Base-by-base conservation (phyloP, 2,329 filamentous ascomycete species). In the Cytospora mali region DNA sequence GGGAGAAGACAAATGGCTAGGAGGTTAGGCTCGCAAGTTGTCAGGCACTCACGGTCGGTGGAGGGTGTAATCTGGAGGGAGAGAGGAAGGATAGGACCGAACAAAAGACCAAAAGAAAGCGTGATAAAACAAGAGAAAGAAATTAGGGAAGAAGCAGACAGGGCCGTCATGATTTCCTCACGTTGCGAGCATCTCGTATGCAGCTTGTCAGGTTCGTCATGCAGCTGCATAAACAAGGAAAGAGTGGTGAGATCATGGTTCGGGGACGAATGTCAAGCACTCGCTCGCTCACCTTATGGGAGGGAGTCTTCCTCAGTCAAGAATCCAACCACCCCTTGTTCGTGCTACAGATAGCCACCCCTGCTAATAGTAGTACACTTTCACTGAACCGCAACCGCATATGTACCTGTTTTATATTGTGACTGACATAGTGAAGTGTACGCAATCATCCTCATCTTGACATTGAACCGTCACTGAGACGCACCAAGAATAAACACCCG, bases 121-220 rank as follows among this genome's bases (percentile, higher is more conserved):
- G 55, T 52, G n/a, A n/a, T n/a, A 6, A n/a, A 18, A 39, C 13
- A 23, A 13, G n/a, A 46, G 55, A 58, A 64, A 57, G 58, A 55
- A 62, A 56, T 57, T 69, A 70, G 2, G 66, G 68, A 23, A 7
- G 7, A n/a, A 3, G 31, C 18, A 13, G 14, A n/a, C 4, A 2
- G 31, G 7, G 13, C n/a, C n/a, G n/a, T n/a, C n/a, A 35, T n/a
- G 31, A n/a, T 31, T 42, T 6, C 2, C 39, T 42, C 18, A 9
- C 39, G 4, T 6, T 21, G 21, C 39, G 39, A 46, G 39, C 39
- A 23, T 46, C 39, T 46, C 4, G n/a, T 46, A 21, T 46, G 39
- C 39, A 6, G 10, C 21, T 11, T 46, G 16, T 18, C 39, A 46
- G 18, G 4, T 3, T n/a, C 2, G n/a, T 46, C 39, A 46, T 46